These are phyloP conservation scores for Aspergillus clavatus DNA, from an alignment of 2,329 filamentous ascomycete species.

Conservation along the genomic window DNA sequence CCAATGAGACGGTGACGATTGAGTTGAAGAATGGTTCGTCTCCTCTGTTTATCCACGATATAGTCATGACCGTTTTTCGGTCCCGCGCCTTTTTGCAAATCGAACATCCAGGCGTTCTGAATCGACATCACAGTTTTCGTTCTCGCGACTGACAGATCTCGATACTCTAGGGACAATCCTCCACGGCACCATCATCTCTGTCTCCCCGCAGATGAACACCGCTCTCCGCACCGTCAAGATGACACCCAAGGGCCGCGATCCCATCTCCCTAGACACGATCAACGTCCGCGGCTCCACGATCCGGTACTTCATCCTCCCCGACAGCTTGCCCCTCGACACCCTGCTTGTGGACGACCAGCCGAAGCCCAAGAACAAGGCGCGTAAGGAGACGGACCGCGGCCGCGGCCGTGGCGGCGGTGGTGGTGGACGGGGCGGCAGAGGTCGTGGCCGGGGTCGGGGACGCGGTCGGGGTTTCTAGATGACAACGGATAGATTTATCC, in stretches of 20 bases:
- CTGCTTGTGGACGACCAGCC: conserved; percentile 93
- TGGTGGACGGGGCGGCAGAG: conserved; percentile 47
- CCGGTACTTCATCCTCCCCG: conserved; percentile 92
- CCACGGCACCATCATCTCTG: conserved; percentile 92
- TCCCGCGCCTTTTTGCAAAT: no score
- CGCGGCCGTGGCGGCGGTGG: conserved; percentile 44
- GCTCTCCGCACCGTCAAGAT: conserved; percentile 94
- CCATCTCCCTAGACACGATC: conserved; percentile 86
- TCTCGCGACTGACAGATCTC: background rate
- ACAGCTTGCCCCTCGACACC: conserved; percentile 90
- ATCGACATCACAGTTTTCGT: no score
- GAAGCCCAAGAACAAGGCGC: conserved; percentile 99
- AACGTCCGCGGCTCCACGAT: conserved; percentile 95
- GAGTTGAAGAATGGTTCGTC: conserved; percentile 91
- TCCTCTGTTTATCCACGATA: background rate
- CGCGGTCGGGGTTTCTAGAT: conserved; percentile 46
- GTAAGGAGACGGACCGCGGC: conserved; percentile 70
- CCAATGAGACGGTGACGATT: conserved; percentile 97
- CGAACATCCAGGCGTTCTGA: no score
- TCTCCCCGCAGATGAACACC: conserved; percentile 98
- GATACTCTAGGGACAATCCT: conserved; percentile 68
- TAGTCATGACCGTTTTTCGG: background rate
- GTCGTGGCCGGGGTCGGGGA: conserved; percentile 49
- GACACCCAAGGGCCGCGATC: conserved; percentile 82
- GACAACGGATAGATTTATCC: conserved; percentile 14